These are phyloP conservation scores for Neurospora crassa DNA, from an alignment of 2,329 filamentous ascomycete species.

Conservation along the genomic window DNA sequence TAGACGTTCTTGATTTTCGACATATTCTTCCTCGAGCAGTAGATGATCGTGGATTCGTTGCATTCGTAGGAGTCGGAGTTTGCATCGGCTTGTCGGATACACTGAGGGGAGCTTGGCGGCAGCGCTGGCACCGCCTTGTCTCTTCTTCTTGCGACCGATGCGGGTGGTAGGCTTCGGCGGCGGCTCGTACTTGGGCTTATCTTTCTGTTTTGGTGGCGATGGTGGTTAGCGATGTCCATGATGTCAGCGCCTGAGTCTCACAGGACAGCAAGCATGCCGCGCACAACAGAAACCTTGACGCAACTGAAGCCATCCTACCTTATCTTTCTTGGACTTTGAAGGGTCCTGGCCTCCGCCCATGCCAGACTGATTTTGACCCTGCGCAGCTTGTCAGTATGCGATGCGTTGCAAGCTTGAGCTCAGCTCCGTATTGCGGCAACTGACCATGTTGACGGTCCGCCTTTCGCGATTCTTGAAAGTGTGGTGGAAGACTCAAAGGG, in stretches of 20 bases:
- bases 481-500: not conserved
- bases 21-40: slow-evolving; percentile 93
- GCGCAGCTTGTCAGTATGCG: slow-evolving; percentile 13
- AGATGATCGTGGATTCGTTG: slow-evolving; percentile 97
- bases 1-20: slow-evolving; percentile 95
- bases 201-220: slow-evolving; percentile 57
- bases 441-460: slow-evolving; percentile 20
- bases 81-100: slow-evolving; percentile 94
- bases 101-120: slow-evolving; percentile 91
- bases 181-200: slow-evolving; percentile 99
- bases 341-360: slow-evolving; percentile 65
- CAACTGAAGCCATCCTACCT: slow-evolving; percentile 33
- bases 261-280: not conserved
- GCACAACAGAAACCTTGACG: not conserved
- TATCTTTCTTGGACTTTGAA: slow-evolving; percentile 50
- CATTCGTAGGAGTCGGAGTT: slow-evolving; percentile 93
- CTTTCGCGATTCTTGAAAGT: not conserved
- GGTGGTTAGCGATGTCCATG: slow-evolving; percentile 8
- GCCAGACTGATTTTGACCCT: slow-evolving; percentile 83
- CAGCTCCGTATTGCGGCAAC: slow-evolving; percentile 1
- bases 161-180: slow-evolving; percentile 94
- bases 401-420: not conserved
- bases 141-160: slow-evolving; percentile 98
- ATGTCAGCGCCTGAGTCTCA: not conserved
- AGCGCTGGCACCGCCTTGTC: slow-evolving; percentile 82